Evolutionary conservation across 2,329 filamentous ascomycete genomes (phyloP).

Genomic region (Fusarium pininemorale): DNA sequence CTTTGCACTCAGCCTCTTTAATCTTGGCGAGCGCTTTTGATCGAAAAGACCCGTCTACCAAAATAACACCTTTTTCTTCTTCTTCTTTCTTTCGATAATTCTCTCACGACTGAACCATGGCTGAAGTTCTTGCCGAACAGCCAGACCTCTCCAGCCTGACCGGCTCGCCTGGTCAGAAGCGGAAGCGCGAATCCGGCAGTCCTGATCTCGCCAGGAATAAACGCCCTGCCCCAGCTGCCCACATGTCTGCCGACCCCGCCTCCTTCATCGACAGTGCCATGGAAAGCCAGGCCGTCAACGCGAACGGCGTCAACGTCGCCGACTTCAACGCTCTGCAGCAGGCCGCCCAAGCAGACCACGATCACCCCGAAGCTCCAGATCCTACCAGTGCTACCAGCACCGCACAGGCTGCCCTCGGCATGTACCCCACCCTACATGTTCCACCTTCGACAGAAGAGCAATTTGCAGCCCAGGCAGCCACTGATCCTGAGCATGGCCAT

Average conservation of each 20-base stretch:
- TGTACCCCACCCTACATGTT: slow-evolving; percentile 69
- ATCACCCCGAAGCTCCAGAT: slow-evolving; percentile 59
- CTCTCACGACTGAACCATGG: slow-evolving; percentile 50
- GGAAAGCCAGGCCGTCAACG: slow-evolving; percentile 53
- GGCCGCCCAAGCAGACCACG: slow-evolving; percentile 58
- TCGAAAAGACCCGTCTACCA: slow-evolving; percentile 5
- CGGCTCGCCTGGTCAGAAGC: slow-evolving; percentile 60
- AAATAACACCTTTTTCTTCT: background rate
- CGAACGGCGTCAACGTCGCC: slow-evolving; percentile 58
- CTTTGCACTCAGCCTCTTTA: slow-evolving; percentile 10
- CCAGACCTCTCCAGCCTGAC: slow-evolving; percentile 55
- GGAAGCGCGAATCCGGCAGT: slow-evolving; percentile 63
- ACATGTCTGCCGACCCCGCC: slow-evolving; percentile 58
- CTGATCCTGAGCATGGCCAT: slow-evolving; percentile 47
- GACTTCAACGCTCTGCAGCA: slow-evolving; percentile 67
- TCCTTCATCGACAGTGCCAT: slow-evolving; percentile 66
- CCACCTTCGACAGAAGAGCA: slow-evolving; percentile 67
- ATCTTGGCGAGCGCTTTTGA: slow-evolving; percentile 25
- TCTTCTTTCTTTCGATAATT: background rate
- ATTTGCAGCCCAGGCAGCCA: slow-evolving; percentile 62
- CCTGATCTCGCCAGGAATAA: slow-evolving; percentile 61
- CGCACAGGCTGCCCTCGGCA: slow-evolving; percentile 66
- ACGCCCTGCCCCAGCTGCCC: slow-evolving; percentile 56
- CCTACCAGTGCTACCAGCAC: slow-evolving; percentile 66
- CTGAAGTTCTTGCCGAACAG: slow-evolving; percentile 59